A percentile compares a stretch with the other conserved stretches of the same genome.
Conservation (phyloP, 2,329 filamentous ascomycete genomes). For the Emmonsia crescens region DNA sequence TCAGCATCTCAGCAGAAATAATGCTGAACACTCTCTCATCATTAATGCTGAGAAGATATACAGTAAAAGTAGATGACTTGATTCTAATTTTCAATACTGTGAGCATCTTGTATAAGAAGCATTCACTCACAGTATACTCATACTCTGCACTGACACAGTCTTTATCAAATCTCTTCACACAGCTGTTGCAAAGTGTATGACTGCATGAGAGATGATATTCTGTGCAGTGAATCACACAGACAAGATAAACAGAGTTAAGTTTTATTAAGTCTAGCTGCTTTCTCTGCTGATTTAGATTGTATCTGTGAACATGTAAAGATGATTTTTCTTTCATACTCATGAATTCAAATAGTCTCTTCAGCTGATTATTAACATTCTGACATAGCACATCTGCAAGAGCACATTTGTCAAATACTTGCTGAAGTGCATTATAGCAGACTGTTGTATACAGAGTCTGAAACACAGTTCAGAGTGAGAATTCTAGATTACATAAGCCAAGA, state of each 20-base stretch:
- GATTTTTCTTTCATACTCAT: background rate
- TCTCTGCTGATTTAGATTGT: slow-evolving; percentile 8
- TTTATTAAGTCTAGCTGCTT: slow-evolving; percentile 10
- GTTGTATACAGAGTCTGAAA: slow-evolving; percentile 11
- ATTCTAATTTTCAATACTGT: slow-evolving; percentile 13
- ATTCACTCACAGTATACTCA: slow-evolving; percentile 1
- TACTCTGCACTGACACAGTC: slow-evolving; percentile 1
- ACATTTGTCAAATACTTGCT: background rate
- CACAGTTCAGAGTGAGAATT: slow-evolving; percentile 9
- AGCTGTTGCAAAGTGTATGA: slow-evolving; percentile 17
- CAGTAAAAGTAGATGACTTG: slow-evolving; percentile 18
- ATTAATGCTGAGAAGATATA: slow-evolving; percentile 20
- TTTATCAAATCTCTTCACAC: slow-evolving; percentile 13
- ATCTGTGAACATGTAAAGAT: slow-evolving; percentile 1
- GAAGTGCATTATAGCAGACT: slow-evolving; percentile 1
- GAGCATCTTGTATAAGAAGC: background rate
- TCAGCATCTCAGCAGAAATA: slow-evolving; percentile 12
- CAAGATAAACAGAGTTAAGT: slow-evolving; percentile 16
- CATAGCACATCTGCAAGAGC: background rate
- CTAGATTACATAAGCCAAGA: slow-evolving; percentile 4
- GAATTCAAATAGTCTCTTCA: background rate
- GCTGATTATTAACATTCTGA: background rate
- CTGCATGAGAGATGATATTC: slow-evolving; percentile 15
- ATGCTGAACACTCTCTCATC: slow-evolving; percentile 17
- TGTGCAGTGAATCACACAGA: slow-evolving; percentile 12